These are phyloP conservation scores for Globisporangium spinosum DNA, from an alignment of 352 stramenopile genomes.

Conservation along the genomic window DNA sequence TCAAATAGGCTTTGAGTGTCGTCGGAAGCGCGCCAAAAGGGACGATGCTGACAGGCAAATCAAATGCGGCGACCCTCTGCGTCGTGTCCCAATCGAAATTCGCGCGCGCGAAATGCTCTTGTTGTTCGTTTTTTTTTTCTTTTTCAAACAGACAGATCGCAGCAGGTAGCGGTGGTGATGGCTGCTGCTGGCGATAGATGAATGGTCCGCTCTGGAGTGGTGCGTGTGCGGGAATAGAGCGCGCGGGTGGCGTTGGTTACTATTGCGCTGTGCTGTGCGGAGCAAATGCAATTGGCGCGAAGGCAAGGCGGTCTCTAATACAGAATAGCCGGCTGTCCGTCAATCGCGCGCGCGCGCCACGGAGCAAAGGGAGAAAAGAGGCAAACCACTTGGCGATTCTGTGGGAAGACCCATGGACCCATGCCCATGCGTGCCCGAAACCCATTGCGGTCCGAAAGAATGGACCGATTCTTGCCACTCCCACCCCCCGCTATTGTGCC, in stretches of 20 bases:
- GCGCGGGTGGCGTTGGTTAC: not conserved
- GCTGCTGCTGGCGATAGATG: not conserved
- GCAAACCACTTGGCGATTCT: slow-evolving; percentile 6
- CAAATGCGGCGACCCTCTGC: not conserved
- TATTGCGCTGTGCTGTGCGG: not conserved
- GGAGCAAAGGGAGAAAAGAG: not conserved
- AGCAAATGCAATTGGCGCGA: not conserved
- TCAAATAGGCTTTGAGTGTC: not conserved
- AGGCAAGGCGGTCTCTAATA: slow-evolving; percentile 2
- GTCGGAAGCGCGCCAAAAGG: slow-evolving; percentile 15
- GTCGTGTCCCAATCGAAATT: slow-evolving; percentile 7
- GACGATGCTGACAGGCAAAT: not conserved
- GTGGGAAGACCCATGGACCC: slow-evolving; percentile 4
- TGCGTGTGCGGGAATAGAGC: not conserved
- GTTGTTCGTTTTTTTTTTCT: not conserved
- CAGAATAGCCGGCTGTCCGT: slow-evolving; percentile 7
- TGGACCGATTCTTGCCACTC: slow-evolving; percentile 4
- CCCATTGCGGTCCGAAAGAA: slow-evolving; percentile 1
- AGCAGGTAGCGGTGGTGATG: not conserved
- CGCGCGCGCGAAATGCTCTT: not conserved
- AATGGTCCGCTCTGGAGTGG: not conserved
- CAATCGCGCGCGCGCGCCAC: slow-evolving; percentile 3
- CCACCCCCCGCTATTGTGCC: slow-evolving; percentile 17
- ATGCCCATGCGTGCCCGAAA: not conserved
- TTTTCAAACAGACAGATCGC: not conserved